phyloP scores from a whole-genome alignment of 1,284 basidiomycete genomes.

The Inonotus hispidus region DNA sequence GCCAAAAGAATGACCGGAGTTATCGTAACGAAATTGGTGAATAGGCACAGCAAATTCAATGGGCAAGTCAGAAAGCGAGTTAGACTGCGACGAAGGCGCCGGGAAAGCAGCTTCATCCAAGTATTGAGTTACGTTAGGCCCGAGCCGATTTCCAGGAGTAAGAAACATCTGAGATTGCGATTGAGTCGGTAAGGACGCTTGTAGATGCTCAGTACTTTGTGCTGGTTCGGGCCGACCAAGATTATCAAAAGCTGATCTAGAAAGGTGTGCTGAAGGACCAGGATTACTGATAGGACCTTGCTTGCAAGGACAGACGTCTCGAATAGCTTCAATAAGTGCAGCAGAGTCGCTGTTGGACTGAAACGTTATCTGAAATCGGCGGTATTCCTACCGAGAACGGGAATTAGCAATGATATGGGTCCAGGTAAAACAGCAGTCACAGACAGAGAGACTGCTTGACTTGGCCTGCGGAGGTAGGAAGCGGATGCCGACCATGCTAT shows the following conservation, averaged over 20 bases:
- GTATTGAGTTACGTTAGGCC: not conserved
- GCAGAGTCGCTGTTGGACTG: constrained; percentile 39
- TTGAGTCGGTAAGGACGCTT: not conserved
- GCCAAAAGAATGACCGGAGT: not conserved
- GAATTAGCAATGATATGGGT: constrained; percentile 1
- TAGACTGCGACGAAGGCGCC: not conserved
- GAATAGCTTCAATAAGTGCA: constrained; percentile 57
- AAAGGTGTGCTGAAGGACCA: constrained; percentile 16
- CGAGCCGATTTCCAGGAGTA: not conserved
- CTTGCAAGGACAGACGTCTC: constrained; percentile 67
- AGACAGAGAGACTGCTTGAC: constrained; percentile 36
- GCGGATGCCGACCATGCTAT: constrained; percentile 63
- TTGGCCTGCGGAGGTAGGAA: constrained; percentile 46
- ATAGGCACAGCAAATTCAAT: constrained; percentile 2
- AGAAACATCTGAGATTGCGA: not conserved
- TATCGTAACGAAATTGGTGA: not conserved
- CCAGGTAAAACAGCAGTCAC: not conserved
- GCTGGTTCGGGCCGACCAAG: not conserved
- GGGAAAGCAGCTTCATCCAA: not conserved
- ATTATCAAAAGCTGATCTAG: not conserved
- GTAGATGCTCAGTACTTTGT: not conserved
- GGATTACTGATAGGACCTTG: constrained; percentile 31
- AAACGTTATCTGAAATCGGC: constrained; percentile 72
- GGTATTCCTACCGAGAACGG: constrained; percentile 42
- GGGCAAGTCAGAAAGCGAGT: not conserved